Conservation (phyloP, 179 eudicot genomes). For the Corrigiola litoralis region DNA sequence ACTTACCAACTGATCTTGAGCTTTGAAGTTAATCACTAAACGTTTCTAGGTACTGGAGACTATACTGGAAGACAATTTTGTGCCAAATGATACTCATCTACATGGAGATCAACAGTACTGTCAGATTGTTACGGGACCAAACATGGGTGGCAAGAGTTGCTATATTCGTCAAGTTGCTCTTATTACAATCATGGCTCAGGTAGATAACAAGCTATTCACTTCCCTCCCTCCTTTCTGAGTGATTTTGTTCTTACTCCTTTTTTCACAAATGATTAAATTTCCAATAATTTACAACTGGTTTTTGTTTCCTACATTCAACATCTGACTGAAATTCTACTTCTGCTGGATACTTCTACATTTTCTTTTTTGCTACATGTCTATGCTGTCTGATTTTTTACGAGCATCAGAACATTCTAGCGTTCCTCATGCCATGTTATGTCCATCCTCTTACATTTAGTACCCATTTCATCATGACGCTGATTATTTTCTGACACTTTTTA, state of each 20-base stretch:
- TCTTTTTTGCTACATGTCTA: no score
- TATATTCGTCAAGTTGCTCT: conserved; percentile 98
- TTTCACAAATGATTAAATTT: no score
- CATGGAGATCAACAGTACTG: conserved; percentile 64
- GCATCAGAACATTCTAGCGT: neutral
- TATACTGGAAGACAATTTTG: conserved; percentile 71
- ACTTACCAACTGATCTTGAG: neutral
- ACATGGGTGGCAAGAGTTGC: conserved; percentile 99
- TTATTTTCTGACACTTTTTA: neutral
- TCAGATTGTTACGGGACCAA: conserved; percentile 94
- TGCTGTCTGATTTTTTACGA: neutral
- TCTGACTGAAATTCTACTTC: no score
- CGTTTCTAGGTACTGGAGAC: conserved; percentile 70
- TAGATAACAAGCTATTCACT: conserved; percentile 9
- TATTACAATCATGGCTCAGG: conserved; percentile 92
- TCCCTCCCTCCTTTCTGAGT: neutral
- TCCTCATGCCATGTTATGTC: neutral
- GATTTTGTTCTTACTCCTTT: no score
- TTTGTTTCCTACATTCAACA: no score
- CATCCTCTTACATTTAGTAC: neutral
- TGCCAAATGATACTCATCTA: conserved; percentile 79
- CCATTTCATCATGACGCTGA: neutral
- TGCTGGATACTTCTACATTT: no score
- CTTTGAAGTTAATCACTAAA: neutral
- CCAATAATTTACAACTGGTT: no score